A percentile compares a stretch with the other conserved stretches of the same genome.
These are phyloP conservation scores for Boletus huronensis DNA, from an alignment of 768 basidiomycete species.

Conservation along the genomic window DNA sequence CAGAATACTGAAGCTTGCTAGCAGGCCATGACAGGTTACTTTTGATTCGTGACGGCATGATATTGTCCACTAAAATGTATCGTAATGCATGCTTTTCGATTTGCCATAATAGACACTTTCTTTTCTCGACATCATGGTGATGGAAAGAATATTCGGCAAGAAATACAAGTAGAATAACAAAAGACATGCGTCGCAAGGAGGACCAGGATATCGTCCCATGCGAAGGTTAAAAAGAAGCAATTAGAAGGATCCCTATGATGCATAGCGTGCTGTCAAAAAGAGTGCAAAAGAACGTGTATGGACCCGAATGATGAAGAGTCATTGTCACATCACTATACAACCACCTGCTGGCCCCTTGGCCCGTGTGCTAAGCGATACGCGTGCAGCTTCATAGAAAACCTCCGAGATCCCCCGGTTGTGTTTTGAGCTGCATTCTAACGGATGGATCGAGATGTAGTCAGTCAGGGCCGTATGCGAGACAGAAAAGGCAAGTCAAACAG, in stretches of 20 bases:
- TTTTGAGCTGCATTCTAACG: conserved; percentile 91
- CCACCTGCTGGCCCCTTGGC: conserved; percentile 58
- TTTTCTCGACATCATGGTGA: neutral
- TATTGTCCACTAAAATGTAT: conserved; percentile 19
- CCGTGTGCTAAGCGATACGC: conserved; percentile 74
- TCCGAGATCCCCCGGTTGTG: conserved; percentile 93
- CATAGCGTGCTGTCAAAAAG: conserved; percentile 8
- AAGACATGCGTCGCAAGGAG: neutral
- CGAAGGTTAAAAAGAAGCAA: conserved; percentile 10
- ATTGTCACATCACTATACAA: conserved; percentile 59
- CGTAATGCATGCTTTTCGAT: conserved; percentile 23
- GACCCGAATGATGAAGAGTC: neutral
- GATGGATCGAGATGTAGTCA: neutral
- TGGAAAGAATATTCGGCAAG: conserved; percentile 7
- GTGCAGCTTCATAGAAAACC: conserved; percentile 88
- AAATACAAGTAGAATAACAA: conserved; percentile 10
- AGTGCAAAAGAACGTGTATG: neutral
- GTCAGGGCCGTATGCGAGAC: neutral
- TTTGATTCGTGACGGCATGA: conserved; percentile 22
- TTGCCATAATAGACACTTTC: conserved; percentile 25
- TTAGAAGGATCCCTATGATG: conserved; percentile 22
- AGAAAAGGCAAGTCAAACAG: conserved; percentile 7
- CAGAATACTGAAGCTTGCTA: conserved; percentile 6
- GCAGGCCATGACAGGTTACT: conserved; percentile 65
- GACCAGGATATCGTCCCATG: neutral